Evolutionary conservation across 768 basidiomycete species (phyloP), one percentile per base, ranked within the genome.

Genomic region (Tricholoma bakamatsutake): DNA sequence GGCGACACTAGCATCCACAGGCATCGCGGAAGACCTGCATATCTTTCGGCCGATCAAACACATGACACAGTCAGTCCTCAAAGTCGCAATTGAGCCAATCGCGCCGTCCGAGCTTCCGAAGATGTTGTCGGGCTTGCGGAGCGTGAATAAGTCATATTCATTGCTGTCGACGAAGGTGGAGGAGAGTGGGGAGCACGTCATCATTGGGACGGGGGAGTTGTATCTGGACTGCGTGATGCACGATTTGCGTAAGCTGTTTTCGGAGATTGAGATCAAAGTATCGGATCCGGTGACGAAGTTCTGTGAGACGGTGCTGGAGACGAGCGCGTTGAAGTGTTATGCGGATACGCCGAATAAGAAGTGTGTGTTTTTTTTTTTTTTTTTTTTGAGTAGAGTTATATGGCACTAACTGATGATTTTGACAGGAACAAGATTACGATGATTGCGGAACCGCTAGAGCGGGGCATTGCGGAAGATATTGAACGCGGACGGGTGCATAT

Each of bases 331-430:
- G 60, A 99, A 98, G 73, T 98, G 96, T 67, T 99, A 99, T 70
- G 97, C 97, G 15, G 97, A 98, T 64, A 98, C 97, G 30, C 97
- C 97, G 5, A 99, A 99, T 74, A 98, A 99, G 75, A 94, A 93
- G 94, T 95, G 63, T 59, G 89, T n/a, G n/a, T n/a, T n/a, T 33
- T 49, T 18, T 15, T 6, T 9, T 21, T 45, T 24, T 2, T 39
- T 27, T 24, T 24, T 24, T 3, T 24, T 1, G 21, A 24, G 3
- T 24, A 17, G 11, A 27, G 30, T 7, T 24, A 24, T 24, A 24
- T 42, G 13, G 8, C 8, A 12, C 12, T 27, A 5, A 54, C 31
- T 52, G 9, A 48, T 46, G 9, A 30, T 33, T 47, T 48, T n/a
- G 28, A 21, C 61, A 98, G 96, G 77, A 99, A 98, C 77, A 91